phyloP scores from a whole-genome alignment of 1,284 basidiomycete genomes.

The Ganoderma multipileum region DNA sequence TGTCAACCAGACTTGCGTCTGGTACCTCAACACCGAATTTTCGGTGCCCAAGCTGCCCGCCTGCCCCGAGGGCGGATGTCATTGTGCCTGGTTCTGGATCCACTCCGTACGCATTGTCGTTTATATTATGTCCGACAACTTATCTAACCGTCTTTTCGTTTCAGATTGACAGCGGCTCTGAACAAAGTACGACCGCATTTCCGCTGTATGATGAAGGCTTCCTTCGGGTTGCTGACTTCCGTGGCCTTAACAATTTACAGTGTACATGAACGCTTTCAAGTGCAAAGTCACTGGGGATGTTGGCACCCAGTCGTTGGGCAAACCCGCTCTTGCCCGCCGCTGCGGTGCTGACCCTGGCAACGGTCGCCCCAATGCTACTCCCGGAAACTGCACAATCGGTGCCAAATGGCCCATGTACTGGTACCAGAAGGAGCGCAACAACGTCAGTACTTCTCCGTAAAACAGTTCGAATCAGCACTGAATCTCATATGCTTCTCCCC shows the following conservation, averaged over 20 bases:
- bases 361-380: slow-evolving; percentile 46
- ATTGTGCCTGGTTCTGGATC: slow-evolving; percentile 79
- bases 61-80: slow-evolving; percentile 70
- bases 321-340: slow-evolving; percentile 40
- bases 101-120: slow-evolving; percentile 50
- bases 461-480: background rate
- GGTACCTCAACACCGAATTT: slow-evolving; percentile 70
- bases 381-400: slow-evolving; percentile 72
- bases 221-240: background rate
- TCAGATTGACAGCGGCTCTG: slow-evolving; percentile 49
- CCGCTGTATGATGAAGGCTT: background rate
- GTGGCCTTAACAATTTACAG: slow-evolving; percentile 43
- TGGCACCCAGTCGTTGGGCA: slow-evolving; percentile 57
- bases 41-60: slow-evolving; percentile 72
- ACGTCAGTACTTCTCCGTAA: slow-evolving; percentile 41
- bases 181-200: slow-evolving; percentile 50
- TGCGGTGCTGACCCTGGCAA: slow-evolving; percentile 60
- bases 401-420: slow-evolving; percentile 73
- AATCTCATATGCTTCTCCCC: background rate
- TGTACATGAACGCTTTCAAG: slow-evolving; percentile 80
- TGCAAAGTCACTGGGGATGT: slow-evolving; percentile 68
- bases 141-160: background rate
- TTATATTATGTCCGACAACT: background rate
- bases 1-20: slow-evolving; percentile 77
- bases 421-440: slow-evolving; percentile 66